Base-by-base conservation (phyloP, 108 stramenopile species). In the Skeletonema marinoi region DNA sequence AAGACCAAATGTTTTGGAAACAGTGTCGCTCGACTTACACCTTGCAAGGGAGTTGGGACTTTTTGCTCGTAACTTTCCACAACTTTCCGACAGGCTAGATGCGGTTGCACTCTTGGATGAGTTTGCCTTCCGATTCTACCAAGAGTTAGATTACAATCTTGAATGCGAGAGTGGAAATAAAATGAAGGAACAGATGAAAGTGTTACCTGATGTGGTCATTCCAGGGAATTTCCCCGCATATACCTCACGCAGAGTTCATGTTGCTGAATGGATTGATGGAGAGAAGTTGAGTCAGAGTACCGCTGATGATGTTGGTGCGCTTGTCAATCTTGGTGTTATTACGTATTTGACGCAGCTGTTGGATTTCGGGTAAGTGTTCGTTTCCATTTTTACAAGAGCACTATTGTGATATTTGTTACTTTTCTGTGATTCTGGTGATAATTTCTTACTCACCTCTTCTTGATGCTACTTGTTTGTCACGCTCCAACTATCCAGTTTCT, bases 241-340 rank as follows among this genome's bases (percentile, higher is more conserved):
- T 65, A 96, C 96, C 3, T 86, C 92, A 3, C 83, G 98, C 1
- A 79, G 97, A 16, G 97, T 98, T 14, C 97, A 97, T 70, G 94
- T 95, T 17, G 96, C 98, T 32, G 95, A 98, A 79, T 98, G 98
- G 98, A 91, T 97, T 71, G 94, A 97, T 9, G 98, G 98, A 21
- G 98, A 97, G 79, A 97, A 98, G 71, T 86, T 98, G 31, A 78
- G 79, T 74, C 92, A 95, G 73, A 89, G 88, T 73, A 93, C 83
- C 32, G 94, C 96, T 0, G 93, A 95, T 77, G 96, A 97, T 82
- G 96, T 97, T 8, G 93, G 92, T 35, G 95, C 92, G 0, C 74
- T 98, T 48, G 96, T 98, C 29, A 97, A 97, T 73, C 79, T 98
- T 31, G 98, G 98, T 32, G 96, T 96, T 10, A 96, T 97, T 46